phyloP scores from a whole-genome alignment of 1,284 basidiomycete genomes.

The Anthracocystis setariae region DNA sequence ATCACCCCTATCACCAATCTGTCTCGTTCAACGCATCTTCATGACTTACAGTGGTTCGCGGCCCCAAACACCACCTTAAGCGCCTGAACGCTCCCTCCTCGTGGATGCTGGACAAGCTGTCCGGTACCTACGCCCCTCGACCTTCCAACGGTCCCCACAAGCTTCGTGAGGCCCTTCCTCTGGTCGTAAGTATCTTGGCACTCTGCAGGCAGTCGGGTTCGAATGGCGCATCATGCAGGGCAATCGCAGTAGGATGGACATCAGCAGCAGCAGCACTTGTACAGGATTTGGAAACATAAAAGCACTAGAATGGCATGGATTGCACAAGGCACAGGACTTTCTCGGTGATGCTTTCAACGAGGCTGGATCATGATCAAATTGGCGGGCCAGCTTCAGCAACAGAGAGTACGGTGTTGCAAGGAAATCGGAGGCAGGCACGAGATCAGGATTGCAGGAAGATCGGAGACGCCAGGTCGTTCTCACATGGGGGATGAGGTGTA shows the following conservation, averaged over 20 bases:
- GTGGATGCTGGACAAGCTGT: conserved; percentile 99
- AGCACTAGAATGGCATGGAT: no score
- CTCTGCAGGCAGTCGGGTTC: conserved; percentile 1
- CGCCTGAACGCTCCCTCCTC: conserved; percentile 95
- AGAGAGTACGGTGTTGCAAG: no score
- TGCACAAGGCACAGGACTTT: no score
- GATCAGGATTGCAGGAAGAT: no score
- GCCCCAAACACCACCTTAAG: conserved; percentile 99
- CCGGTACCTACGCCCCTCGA: conserved; percentile 95
- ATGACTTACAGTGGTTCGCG: conserved; percentile 71
- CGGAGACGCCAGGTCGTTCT: no score
- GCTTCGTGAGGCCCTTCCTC: conserved; percentile 89
- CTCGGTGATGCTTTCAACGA: no score
- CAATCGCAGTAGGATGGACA: background rate
- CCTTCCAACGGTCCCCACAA: conserved; percentile 98
- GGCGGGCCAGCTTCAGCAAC: no score
- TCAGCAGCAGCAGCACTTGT: background rate
- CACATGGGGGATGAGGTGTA: no score
- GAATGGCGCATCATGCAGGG: conserved; percentile 14
- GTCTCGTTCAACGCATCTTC: conserved; percentile 3
- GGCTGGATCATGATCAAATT: no score
- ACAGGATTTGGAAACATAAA: no score
- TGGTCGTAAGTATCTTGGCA: conserved; percentile 66
- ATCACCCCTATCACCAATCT: conserved; percentile 6
- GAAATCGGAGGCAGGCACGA: no score